Evolutionary conservation across 345 rosid genomes (phyloP).

Genomic region (Mercurialis annua): DNA sequence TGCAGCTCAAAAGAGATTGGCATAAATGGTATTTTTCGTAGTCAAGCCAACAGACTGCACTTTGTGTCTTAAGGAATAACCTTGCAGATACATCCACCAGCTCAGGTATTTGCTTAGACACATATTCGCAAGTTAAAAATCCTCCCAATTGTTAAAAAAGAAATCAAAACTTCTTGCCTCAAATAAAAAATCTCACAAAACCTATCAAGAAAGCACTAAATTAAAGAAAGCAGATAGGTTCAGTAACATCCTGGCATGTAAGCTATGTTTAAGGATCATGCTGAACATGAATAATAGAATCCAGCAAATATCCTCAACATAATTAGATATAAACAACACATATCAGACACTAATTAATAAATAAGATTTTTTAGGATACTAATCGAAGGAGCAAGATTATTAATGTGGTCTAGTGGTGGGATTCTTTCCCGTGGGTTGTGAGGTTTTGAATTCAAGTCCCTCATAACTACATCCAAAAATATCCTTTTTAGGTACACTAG

Average conservation of each 20-base stretch:
- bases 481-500: background rate
- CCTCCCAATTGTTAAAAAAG: too few relatives aligned
- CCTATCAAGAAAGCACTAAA: background rate
- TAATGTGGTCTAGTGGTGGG: too few relatives aligned
- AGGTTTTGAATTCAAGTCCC: background rate
- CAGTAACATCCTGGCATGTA: slow-evolving; percentile 28
- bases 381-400: too few relatives aligned
- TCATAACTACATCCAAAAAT: background rate
- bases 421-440: too few relatives aligned
- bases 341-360: background rate
- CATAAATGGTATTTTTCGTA: too few relatives aligned
- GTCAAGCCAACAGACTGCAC: too few relatives aligned
- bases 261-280: slow-evolving; percentile 27
- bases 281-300: background rate
- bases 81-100: too few relatives aligned
- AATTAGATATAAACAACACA: background rate
- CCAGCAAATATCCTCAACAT: background rate
- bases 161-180: background rate
- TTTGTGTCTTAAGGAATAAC: too few relatives aligned
- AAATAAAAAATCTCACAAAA: background rate
- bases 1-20: too few relatives aligned
- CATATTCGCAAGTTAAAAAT: too few relatives aligned
- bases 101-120: too few relatives aligned
- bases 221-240: background rate
- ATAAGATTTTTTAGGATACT: background rate